Percentiles rank a stretch among this genome's conserved stretches.
These are phyloP conservation scores for Stephania yunnanensis DNA, from an alignment of 164 flowering plant genomes.

Conservation along the genomic window DNA sequence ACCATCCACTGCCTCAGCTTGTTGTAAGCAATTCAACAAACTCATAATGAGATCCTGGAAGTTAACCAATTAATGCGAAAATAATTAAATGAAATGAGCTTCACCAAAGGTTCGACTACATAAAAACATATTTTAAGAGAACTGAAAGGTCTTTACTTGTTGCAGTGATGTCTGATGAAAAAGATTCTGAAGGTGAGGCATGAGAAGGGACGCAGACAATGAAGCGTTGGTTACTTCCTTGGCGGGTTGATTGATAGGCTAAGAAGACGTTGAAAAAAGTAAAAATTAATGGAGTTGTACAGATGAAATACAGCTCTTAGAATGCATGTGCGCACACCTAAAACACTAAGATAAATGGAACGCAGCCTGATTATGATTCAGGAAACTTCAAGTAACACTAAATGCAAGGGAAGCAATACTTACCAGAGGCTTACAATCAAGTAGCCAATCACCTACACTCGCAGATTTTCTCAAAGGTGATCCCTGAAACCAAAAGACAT, in stretches of 20 bases:
- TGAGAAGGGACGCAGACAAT: constrained; percentile 51
- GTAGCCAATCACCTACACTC: constrained; percentile 89
- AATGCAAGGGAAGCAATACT: constrained; percentile 18
- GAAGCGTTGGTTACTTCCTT: constrained; percentile 43
- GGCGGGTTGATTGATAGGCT: constrained; percentile 44
- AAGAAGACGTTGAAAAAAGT: constrained; percentile 5
- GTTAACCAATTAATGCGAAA: background rate
- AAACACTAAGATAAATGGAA: background rate
- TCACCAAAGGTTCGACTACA: constrained; percentile 15
- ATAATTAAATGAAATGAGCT: constrained; percentile 39
- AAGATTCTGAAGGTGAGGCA: constrained; percentile 91
- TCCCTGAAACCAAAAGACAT: constrained; percentile 39
- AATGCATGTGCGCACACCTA: background rate
- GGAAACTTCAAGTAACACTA: background rate
- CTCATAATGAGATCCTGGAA: constrained; percentile 69
- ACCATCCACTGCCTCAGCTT: constrained; percentile 71
- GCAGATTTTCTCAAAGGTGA: constrained; percentile 94
- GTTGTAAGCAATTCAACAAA: constrained; percentile 67
- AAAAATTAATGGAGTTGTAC: background rate
- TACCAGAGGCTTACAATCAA: constrained; percentile 68
- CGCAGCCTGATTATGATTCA: background rate
- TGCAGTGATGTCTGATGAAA: constrained; percentile 87
- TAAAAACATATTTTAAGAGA: background rate
- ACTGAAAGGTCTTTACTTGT: constrained; percentile 44
- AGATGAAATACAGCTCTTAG: background rate